phyloP scores from a whole-genome alignment of 2,329 filamentous ascomycete species.

The Waltergamsia citrina region DNA sequence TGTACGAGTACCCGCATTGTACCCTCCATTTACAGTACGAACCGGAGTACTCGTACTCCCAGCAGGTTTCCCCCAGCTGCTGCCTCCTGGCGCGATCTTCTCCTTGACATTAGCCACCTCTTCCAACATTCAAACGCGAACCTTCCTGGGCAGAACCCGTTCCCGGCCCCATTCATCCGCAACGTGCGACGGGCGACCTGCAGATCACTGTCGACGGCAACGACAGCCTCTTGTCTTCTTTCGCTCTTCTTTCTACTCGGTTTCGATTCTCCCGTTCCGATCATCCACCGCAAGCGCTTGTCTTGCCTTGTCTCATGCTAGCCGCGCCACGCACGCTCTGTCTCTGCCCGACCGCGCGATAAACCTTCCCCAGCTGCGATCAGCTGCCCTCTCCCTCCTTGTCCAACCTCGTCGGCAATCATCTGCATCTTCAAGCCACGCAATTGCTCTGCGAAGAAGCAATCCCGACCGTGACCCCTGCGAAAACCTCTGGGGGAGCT shows the following conservation, averaged over 20 bases:
- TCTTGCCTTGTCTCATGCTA: neutral
- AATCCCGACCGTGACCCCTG: neutral
- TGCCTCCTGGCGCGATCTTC: constrained; percentile 2
- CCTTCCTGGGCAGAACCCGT: neutral
- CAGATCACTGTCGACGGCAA: too few species aligned
- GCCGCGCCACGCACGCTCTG: constrained; percentile 3
- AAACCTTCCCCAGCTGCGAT: neutral
- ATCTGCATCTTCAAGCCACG: neutral
- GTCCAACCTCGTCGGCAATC: neutral
- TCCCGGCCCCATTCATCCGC: too few species aligned
- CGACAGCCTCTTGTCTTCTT: too few species aligned
- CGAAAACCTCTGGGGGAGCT: neutral
- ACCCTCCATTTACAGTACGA: too few species aligned
- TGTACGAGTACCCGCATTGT: too few species aligned
- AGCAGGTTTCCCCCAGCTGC: too few species aligned
- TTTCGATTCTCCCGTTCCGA: neutral
- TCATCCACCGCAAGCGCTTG: neutral
- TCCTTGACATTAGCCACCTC: constrained; percentile 4
- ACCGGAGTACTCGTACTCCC: too few species aligned
- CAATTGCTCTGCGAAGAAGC: neutral
- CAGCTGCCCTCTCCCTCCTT: too few species aligned
- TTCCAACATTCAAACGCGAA: constrained; percentile 3
- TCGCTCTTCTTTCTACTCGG: neutral
- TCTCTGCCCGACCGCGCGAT: constrained; percentile 5
- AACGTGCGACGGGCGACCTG: too few species aligned